phyloP scores from a whole-genome alignment of 73 alveolate genomes.

The Paramecium biaurelia region DNA sequence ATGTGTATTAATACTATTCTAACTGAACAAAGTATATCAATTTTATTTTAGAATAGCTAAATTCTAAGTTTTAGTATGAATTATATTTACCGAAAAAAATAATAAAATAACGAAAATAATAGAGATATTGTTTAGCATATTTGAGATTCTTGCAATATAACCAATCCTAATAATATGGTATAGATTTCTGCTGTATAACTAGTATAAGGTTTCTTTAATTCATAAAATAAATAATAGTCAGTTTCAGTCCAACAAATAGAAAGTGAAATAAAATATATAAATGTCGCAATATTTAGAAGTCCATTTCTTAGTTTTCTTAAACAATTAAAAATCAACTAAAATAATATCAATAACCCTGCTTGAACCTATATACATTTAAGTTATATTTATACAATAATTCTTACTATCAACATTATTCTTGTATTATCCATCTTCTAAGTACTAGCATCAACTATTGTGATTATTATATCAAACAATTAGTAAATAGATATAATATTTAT shows the following conservation, averaged over 20 bases:
- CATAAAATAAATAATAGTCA: not conserved
- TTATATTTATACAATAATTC: not conserved
- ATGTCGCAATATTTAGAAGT: not conserved
- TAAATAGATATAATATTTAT: not conserved
- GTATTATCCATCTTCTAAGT: not conserved
- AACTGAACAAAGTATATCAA: not conserved
- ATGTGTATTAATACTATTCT: not conserved
- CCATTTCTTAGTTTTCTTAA: not conserved
- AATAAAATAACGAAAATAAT: not conserved
- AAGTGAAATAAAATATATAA: not conserved
- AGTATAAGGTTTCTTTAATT: not conserved
- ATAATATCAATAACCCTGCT: not conserved
- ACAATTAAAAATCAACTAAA: not conserved
- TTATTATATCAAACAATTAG: not conserved
- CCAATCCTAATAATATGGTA: not conserved
- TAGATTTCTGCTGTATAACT: not conserved
- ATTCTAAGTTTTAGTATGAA: not conserved
- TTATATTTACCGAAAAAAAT: not conserved
- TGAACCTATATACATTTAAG: not conserved
- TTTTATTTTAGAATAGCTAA: not conserved
- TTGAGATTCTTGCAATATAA: not conserved
- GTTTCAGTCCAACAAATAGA: conserved; percentile 16
- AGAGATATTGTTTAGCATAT: not conserved
- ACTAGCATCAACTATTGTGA: not conserved
- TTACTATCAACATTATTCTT: not conserved